A percentile compares a stretch with the other conserved stretches of the same genome.
These are phyloP conservation scores for Mycena kentingensis DNA, from an alignment of 768 basidiomycete species.

Conservation along the genomic window DNA sequence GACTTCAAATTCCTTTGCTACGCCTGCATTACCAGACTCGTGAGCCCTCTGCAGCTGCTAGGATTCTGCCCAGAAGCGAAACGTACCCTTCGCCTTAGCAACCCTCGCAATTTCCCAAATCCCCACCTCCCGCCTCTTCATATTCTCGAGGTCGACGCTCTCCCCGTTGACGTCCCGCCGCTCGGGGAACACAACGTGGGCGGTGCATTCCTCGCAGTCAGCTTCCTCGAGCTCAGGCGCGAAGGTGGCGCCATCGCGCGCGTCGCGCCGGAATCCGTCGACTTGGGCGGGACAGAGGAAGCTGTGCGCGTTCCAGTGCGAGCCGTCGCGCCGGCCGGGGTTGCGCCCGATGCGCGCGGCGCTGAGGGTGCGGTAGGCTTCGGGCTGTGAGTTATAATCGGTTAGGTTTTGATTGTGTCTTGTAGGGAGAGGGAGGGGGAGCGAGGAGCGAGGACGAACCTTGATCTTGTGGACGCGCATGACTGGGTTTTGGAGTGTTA, in stretches of 20 bases:
- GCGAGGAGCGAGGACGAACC: background rate
- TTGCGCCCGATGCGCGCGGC: slow-evolving; percentile 5
- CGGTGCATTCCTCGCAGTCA: background rate
- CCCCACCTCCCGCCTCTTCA: background rate
- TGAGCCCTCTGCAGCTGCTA: background rate
- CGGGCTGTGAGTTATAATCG: background rate
- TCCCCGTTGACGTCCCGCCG: background rate
- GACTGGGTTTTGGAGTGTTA: too few relatives aligned
- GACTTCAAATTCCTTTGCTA: slow-evolving; percentile 13
- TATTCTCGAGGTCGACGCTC: background rate
- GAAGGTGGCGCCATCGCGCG: background rate
- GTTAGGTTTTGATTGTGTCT: too few relatives aligned
- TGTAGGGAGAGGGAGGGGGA: background rate
- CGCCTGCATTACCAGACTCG: background rate
- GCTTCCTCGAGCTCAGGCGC: background rate
- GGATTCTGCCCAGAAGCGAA: background rate
- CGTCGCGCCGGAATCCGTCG: slow-evolving; percentile 7
- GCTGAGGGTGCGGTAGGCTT: background rate
- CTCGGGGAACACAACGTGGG: background rate
- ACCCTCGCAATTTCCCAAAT: background rate
- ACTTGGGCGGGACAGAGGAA: slow-evolving; percentile 14
- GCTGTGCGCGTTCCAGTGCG: slow-evolving; percentile 7
- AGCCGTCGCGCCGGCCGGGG: slow-evolving; percentile 13
- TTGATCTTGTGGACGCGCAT: background rate
- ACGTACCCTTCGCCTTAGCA: background rate